phyloP scores from a whole-genome alignment of 23 red algal genomes.

The Chondrus crispus region DNA sequence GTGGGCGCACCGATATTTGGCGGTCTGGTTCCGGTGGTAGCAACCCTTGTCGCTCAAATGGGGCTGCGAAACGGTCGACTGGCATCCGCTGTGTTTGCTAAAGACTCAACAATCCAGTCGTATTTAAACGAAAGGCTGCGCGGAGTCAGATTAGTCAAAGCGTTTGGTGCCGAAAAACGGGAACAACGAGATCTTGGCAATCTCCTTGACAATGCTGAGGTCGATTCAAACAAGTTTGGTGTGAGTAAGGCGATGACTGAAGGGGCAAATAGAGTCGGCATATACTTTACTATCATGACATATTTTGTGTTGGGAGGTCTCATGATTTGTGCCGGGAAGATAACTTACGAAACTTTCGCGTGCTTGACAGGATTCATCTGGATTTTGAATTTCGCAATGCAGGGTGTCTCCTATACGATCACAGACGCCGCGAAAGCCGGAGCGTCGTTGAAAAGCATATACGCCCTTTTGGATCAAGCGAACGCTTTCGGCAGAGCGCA shows the following conservation, averaged over 20 bases:
- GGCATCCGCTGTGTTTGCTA: not conserved
- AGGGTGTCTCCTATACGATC: constrained; percentile 36
- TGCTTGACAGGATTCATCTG: constrained; percentile 53
- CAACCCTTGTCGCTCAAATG: constrained; percentile 15
- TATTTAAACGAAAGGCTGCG: constrained; percentile 26
- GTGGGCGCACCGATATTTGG: constrained; percentile 35
- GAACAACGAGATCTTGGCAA: not conserved
- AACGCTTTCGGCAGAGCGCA: constrained; percentile 2
- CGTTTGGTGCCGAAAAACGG: constrained; percentile 42
- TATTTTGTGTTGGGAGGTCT: constrained; percentile 29
- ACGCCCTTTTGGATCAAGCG: constrained; percentile 18
- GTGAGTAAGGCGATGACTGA: constrained; percentile 18
- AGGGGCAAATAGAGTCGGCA: constrained; percentile 8
- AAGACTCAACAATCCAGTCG: not conserved
- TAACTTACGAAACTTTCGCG: constrained; percentile 30
- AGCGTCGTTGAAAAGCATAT: constrained; percentile 13
- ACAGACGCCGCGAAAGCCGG: constrained; percentile 33
- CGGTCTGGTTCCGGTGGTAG: constrained; percentile 26
- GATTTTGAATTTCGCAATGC: constrained; percentile 51
- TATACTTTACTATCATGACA: constrained; percentile 24
- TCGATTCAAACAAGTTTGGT: not conserved
- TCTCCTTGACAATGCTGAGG: constrained; percentile 11
- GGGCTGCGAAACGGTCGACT: constrained; percentile 36
- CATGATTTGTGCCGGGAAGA: constrained; percentile 17
- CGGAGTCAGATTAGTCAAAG: constrained; percentile 38